These are phyloP conservation scores for Talaromyces sp. DNA, from an alignment of 2,329 filamentous ascomycete genomes.

Conservation along the genomic window DNA sequence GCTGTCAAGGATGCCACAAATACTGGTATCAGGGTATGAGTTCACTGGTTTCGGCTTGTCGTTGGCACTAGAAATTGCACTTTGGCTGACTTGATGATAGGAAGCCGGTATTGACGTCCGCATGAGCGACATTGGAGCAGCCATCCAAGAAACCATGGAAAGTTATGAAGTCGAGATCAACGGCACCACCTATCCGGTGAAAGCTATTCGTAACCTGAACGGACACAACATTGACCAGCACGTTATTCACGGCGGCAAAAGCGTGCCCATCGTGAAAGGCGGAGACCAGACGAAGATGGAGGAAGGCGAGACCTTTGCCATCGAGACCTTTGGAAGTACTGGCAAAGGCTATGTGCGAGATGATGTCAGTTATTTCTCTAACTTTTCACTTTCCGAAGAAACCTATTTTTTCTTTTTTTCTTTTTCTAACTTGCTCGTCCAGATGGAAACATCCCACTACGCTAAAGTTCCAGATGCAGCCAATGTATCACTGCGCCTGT, in stretches of 20 bases:
- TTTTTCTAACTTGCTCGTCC: constrained; percentile 6
- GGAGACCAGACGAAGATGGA: constrained; percentile 93
- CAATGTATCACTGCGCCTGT: constrained; percentile 69
- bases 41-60: background rate
- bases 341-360: constrained; percentile 83
- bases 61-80: background rate
- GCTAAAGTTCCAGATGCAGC: constrained; percentile 67
- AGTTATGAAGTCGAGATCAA: constrained; percentile 83
- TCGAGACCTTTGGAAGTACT: constrained; percentile 93
- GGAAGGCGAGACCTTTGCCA: constrained; percentile 90
- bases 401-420: background rate
- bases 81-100: constrained; percentile 28
- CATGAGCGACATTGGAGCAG: constrained; percentile 75
- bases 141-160: constrained; percentile 89
- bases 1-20: constrained; percentile 66
- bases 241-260: constrained; percentile 86
- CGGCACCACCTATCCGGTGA: constrained; percentile 72
- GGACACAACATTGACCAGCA: constrained; percentile 87
- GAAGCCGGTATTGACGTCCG: constrained; percentile 90
- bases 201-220: constrained; percentile 79
- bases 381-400: background rate
- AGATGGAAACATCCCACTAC: constrained; percentile 83
- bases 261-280: constrained; percentile 87
- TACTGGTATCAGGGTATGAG: constrained; percentile 61
- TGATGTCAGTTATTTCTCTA: constrained; percentile 53